Evolutionary conservation across 495 filamentous ascomycete genomes (phyloP), one percentile per base, ranked within the genome.

Genomic region (Ascobolus immersus): DNA sequence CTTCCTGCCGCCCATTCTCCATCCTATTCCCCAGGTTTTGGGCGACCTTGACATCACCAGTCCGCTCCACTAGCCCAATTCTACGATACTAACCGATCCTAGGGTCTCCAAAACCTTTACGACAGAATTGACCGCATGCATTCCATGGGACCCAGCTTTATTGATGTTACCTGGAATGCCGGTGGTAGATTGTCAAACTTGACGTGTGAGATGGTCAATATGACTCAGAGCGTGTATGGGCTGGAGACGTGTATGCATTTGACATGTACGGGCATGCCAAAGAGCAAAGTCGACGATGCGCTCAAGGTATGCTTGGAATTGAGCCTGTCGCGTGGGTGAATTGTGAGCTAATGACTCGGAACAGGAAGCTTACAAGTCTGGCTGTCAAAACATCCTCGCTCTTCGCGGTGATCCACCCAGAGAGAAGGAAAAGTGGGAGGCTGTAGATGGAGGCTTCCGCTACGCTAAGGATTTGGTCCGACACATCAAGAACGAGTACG

Each of bases 61-160:
- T 25, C 22, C 7, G 22, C 22, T 25, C 22, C 7, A 25, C 22
- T 25, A n/a, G n/a, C 22, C 7, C n/a, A 7, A 7, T 25, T 25
- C n/a, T 25, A 7, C n/a, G n/a, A 25, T 25, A 7, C n/a, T 25
- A 7, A 7, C 7, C 22, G 7, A 7, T 34, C 15, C 6, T 52
- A 73, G 62, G 89, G 89, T 65, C 84, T 99, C 6, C 89, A 94
- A 60, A 99, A 99, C 52, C 69, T 99, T 35, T 99, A 99, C 58
- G 89, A 99, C 51, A 75, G 82, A 44, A 94, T 99, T 77, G 81
- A 99, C 58, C 80, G 82, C 50, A 99, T 99, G 89, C 78, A 94
- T 53, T 62, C 64, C 43, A 66, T 86, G 36, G 84, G 86, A 0
- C 89, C 89, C 10, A 70, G 76, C 39, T 99, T 94, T 57, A 78